Evolutionary conservation across 1,284 basidiomycete species (phyloP).

Genomic region (Polyporus tsugae): DNA sequence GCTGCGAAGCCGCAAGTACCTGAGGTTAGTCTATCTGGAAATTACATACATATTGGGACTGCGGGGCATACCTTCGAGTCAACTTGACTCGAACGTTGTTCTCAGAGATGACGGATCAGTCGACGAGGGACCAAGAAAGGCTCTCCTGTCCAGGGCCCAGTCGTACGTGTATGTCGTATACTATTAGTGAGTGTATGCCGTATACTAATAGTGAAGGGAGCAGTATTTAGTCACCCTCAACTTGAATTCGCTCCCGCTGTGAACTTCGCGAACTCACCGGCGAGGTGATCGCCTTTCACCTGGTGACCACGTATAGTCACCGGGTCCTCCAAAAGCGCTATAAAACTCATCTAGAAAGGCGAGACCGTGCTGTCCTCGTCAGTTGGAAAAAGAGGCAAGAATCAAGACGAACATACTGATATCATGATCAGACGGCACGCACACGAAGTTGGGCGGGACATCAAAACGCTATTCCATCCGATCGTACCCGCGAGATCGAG

Average conservation of each 20-base stretch:
- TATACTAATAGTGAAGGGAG: neutral
- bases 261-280: too few relatives aligned
- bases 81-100: conserved; percentile 1
- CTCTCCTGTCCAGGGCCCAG: neutral
- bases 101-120: neutral
- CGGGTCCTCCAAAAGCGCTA: neutral
- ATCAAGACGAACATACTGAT: neutral
- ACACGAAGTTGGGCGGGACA: conserved; percentile 9
- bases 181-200: neutral
- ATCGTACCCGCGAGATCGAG: neutral
- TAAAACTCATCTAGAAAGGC: neutral
- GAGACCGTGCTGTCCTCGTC: neutral
- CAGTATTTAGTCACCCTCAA: too few relatives aligned
- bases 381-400: conserved; percentile 3
- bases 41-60: neutral
- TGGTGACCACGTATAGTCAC: neutral
- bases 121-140: neutral
- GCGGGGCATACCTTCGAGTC: neutral
- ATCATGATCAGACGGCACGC: conserved; percentile 18
- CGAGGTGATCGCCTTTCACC: too few relatives aligned
- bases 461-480: conserved; percentile 24
- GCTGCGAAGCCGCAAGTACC: neutral
- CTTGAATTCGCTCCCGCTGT: too few relatives aligned
- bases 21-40: conserved; percentile 4
- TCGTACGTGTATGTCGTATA: neutral